Conservation (phyloP, 2,329 filamentous ascomycete species). For the Stagonosporopsis tanaceti region DNA sequence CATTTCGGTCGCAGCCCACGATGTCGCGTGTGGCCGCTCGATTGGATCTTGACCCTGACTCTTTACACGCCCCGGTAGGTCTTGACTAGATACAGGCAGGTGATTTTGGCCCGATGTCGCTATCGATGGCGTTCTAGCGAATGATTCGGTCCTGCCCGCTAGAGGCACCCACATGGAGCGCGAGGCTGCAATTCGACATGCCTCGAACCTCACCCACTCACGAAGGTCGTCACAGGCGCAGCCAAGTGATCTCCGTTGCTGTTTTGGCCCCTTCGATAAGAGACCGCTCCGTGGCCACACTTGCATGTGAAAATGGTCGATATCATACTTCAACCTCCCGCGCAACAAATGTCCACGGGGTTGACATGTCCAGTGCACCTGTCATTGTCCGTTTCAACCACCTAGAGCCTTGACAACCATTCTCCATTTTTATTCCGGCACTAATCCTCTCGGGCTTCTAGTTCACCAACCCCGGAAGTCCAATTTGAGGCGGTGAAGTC, state of each 20-base stretch:
- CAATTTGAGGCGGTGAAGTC: constrained; percentile 41
- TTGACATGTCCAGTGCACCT: constrained; percentile 34
- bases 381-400: constrained; percentile 27
- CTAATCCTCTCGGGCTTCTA: constrained; percentile 29
- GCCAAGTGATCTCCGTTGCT: constrained; percentile 32
- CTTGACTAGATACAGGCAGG: constrained; percentile 28
- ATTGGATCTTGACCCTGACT: constrained; percentile 22
- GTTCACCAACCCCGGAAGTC: constrained; percentile 27
- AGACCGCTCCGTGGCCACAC: constrained; percentile 1
- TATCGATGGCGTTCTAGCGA: constrained; percentile 28
- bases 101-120: constrained; percentile 41
- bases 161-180: constrained; percentile 36
- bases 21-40: constrained; percentile 31
- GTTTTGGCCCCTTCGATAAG: constrained; percentile 17
- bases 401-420: constrained; percentile 17
- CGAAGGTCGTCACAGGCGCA: constrained; percentile 34
- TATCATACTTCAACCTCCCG: constrained; percentile 30
- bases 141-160: constrained; percentile 44
- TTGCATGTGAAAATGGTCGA: constrained; percentile 41
- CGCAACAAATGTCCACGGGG: constrained; percentile 19
- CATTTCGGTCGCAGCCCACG: constrained; percentile 22
- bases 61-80: constrained; percentile 26
- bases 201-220: constrained; percentile 26
- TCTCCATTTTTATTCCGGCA: constrained; percentile 37
- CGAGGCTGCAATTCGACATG: constrained; percentile 43